Evolutionary conservation across 192 early-diverging fungal species (phyloP).

Genomic region (Coemansia sp.): DNA sequence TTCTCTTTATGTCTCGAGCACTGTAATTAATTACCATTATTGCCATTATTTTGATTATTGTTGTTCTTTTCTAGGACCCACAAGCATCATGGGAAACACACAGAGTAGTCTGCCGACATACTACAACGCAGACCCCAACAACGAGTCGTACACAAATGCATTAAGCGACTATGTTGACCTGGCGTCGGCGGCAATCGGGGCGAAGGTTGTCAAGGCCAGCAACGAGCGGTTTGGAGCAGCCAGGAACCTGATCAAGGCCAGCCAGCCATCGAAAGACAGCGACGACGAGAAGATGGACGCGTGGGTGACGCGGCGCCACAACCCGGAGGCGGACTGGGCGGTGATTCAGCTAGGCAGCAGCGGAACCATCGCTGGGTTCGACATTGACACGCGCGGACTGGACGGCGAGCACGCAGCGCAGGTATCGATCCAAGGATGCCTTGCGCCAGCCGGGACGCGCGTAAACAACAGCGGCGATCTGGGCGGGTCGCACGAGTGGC

Average conservation of each 20-base stretch:
- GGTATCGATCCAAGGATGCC: conserved; percentile 77
- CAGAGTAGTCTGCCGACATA: conserved; percentile 51
- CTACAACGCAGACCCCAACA: conserved; percentile 54
- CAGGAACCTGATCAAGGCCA: conserved; percentile 66
- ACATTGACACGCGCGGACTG: conserved; percentile 86
- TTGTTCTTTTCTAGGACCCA: neutral
- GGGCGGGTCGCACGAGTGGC: conserved; percentile 55
- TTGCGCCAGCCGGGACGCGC: conserved; percentile 15
- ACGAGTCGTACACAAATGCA: conserved; percentile 42
- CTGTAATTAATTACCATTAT: neutral
- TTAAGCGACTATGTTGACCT: conserved; percentile 60
- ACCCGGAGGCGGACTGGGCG: conserved; percentile 82
- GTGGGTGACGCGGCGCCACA: conserved; percentile 93
- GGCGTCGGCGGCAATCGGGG: conserved; percentile 66
- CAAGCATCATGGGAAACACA: conserved; percentile 42
- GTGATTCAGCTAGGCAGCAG: conserved; percentile 82
- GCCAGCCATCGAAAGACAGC: conserved; percentile 7
- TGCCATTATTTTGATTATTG: neutral
- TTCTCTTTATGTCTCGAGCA: neutral
- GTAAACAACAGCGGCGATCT: conserved; percentile 42
- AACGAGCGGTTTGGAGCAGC: conserved; percentile 90
- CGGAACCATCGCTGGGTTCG: conserved; percentile 77
- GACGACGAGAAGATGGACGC: conserved; percentile 57
- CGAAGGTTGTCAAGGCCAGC: conserved; percentile 70
- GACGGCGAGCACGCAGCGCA: conserved; percentile 85